phyloP scores from a whole-genome alignment of 1,284 basidiomycete genomes.

The Tilletia indica region DNA sequence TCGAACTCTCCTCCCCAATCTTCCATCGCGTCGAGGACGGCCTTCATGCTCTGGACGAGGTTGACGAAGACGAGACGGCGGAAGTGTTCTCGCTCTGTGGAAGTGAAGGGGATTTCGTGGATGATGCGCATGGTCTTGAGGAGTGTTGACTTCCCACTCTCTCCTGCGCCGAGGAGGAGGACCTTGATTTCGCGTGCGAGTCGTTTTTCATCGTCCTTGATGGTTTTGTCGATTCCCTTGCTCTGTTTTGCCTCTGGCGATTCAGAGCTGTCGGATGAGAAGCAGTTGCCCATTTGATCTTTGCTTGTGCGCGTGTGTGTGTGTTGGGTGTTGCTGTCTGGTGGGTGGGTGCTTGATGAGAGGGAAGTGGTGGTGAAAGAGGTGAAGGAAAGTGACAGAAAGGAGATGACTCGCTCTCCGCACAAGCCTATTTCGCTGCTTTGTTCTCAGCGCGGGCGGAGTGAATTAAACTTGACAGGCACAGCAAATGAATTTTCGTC shows the following conservation, averaged over 20 bases:
- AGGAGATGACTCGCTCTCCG: too few species aligned
- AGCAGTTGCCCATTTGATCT: slow-evolving; percentile 14
- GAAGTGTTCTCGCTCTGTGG: slow-evolving; percentile 68
- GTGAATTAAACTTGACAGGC: too few species aligned
- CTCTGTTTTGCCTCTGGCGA: slow-evolving; percentile 30
- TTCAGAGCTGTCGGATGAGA: slow-evolving; percentile 11
- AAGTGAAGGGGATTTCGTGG: slow-evolving; percentile 72
- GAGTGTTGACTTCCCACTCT: slow-evolving; percentile 88
- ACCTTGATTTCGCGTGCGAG: slow-evolving; percentile 39
- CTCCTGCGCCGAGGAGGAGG: slow-evolving; percentile 84
- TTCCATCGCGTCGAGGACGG: slow-evolving; percentile 81
- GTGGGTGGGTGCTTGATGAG: background rate
- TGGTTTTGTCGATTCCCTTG: slow-evolving; percentile 33
- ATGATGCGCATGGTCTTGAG: slow-evolving; percentile 91
- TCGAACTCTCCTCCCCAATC: slow-evolving; percentile 75
- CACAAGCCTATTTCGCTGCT: too few species aligned
- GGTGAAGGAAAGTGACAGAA: background rate
- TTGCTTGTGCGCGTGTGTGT: too few species aligned
- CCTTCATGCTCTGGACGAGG: slow-evolving; percentile 77
- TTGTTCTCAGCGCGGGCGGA: too few species aligned
- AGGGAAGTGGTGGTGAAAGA: background rate
- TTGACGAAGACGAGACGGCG: slow-evolving; percentile 90
- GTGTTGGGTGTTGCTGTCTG: background rate
- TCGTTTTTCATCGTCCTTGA: slow-evolving; percentile 44
- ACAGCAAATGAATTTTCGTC: too few species aligned